Percentiles rank a stretch among this genome's conserved stretches.
phyloP scores from a whole-genome alignment of 1,284 basidiomycete genomes.

The Sanguinoderma infundibulare region DNA sequence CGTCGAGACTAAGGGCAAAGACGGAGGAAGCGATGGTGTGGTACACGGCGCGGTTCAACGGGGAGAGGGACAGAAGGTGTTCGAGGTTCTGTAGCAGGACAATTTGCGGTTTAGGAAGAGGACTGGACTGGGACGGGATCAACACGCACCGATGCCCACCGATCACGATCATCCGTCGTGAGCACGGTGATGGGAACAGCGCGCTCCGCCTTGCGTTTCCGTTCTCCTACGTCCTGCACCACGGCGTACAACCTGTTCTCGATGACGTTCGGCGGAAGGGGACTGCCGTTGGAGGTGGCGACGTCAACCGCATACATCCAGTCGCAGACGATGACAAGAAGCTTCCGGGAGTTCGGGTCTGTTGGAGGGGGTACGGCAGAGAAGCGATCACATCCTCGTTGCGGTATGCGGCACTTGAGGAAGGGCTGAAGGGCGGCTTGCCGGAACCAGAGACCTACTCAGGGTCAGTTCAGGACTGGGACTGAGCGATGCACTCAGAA shows the following conservation, averaged over 20 bases:
- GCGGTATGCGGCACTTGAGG: slow-evolving; percentile 79
- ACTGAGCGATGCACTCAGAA: slow-evolving; percentile 4
- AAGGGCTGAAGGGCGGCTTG: slow-evolving; percentile 68
- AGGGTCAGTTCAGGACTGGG: background rate
- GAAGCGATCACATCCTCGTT: slow-evolving; percentile 65
- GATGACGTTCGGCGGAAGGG: slow-evolving; percentile 54
- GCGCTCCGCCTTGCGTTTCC: slow-evolving; percentile 57
- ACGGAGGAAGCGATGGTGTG: slow-evolving; percentile 75
- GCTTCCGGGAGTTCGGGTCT: slow-evolving; percentile 56
- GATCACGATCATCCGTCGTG: slow-evolving; percentile 82
- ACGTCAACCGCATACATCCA: slow-evolving; percentile 85
- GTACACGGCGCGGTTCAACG: slow-evolving; percentile 63
- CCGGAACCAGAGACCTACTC: slow-evolving; percentile 66
- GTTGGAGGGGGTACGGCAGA: slow-evolving; percentile 48
- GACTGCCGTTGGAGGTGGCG: slow-evolving; percentile 45
- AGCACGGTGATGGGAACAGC: slow-evolving; percentile 73
- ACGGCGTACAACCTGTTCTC: slow-evolving; percentile 70
- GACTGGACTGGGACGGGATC: background rate
- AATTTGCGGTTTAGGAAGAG: background rate
- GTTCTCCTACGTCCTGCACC: slow-evolving; percentile 68
- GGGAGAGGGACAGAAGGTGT: slow-evolving; percentile 71
- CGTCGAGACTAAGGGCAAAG: slow-evolving; percentile 75
- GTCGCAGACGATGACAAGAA: slow-evolving; percentile 80
- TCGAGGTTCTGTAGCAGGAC: slow-evolving; percentile 63
- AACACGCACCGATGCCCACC: slow-evolving; percentile 76